Evolutionary conservation across 2,329 filamentous ascomycete species (phyloP), one percentile per base, ranked within the genome.

Genomic region (Epichloe coenophiala): DNA sequence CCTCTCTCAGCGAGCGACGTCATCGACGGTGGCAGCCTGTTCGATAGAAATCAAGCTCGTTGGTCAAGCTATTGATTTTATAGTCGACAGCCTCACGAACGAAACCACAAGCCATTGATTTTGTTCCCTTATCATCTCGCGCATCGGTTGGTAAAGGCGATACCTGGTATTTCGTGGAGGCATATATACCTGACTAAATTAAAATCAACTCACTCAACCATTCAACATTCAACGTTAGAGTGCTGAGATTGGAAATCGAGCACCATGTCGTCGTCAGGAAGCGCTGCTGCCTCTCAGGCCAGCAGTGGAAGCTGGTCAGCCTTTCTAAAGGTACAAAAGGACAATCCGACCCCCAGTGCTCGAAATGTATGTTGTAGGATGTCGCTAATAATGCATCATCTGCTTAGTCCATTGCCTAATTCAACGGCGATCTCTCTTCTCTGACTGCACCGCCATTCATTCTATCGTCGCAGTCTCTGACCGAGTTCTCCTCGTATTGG

Each of bases 401-500:
- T 9, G 23, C 47, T 31, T 51, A 80, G 77, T 88, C 85, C 45
- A 86, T 90, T 62, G 83, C 84, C 49, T 87, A 83, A 4, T 91
- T 90, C 72, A 87, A 85, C 62, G 86, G 86, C 60, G 86, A 91
- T 66, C 77, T 90, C 52, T 84, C 86, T 36, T 88, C 84, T 54
- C 71, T 91, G 61, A 90, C 86, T 37, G 86, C 86, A 39, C 86
- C 86, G 50, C 86, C 86, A 17, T 91, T 90, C 61, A 88, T 91
- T 59, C 80, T 91, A 50, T 88, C 85, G 40, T 80, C 81, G 38
- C 87, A 83, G 58, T 88, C 84, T 55, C 71, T 90, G 54, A 85
- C 84, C 59, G 86, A 91, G 65, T 90, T 86, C 71, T 87, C 84
- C 55, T 78, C 84, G 48, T 90, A 89, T 71, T 91, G 86, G 86